Percentiles rank a stretch among this genome's conserved stretches.
Evolutionary conservation across 768 basidiomycete species (phyloP).

Genomic region (Agaricus sinodeliciosus): DNA sequence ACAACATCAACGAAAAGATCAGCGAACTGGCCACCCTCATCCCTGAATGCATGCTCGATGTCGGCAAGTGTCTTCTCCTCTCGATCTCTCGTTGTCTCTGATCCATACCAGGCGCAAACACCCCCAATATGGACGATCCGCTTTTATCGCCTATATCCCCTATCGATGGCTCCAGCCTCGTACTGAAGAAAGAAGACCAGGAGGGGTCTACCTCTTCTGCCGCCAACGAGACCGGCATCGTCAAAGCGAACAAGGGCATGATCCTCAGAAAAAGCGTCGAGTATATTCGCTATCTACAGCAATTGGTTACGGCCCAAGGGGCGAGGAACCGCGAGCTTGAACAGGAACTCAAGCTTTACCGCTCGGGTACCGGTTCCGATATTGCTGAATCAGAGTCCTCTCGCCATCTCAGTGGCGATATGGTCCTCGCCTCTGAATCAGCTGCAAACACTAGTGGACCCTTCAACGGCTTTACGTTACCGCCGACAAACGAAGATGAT

Average conservation of each 20-base stretch:
- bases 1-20: conserved; percentile 97
- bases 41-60: conserved; percentile 78
- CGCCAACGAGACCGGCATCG: conserved; percentile 25
- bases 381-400: neutral
- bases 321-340: conserved; percentile 76
- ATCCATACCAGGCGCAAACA: neutral
- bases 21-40: conserved; percentile 83
- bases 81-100: neutral
- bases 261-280: conserved; percentile 81
- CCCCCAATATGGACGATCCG: conserved; percentile 3
- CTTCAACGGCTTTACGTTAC: conserved; percentile 4
- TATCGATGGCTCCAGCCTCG: conserved; percentile 2
- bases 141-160: conserved; percentile 1
- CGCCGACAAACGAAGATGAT: conserved; percentile 16
- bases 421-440: conserved; percentile 4
- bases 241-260: conserved; percentile 95
- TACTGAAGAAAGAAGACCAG: conserved; percentile 14
- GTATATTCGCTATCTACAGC: conserved; percentile 76
- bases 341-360: conserved; percentile 50
- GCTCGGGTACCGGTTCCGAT: conserved; percentile 21
- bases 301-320: conserved; percentile 76
- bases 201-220: conserved; percentile 14
- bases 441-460: neutral
- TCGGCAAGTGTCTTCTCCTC: conserved; percentile 10
- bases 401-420: neutral